Evolutionary conservation across 2,329 filamentous ascomycete species (phyloP).

Genomic region (Lithohypha guttulata): DNA sequence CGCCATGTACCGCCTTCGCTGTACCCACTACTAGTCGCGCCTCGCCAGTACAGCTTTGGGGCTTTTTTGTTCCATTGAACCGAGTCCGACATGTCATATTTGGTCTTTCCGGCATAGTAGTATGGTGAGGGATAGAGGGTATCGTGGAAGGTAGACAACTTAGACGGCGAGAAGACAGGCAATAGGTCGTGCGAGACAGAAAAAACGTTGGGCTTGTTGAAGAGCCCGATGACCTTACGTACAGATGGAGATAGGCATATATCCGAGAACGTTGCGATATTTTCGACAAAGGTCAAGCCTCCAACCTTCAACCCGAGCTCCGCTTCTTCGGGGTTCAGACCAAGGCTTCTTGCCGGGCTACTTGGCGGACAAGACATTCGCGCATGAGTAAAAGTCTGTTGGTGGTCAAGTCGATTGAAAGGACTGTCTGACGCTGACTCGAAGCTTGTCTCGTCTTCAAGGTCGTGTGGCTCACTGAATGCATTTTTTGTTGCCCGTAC

Average conservation of each 20-base stretch:
- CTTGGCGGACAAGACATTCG: slow-evolving; percentile 21
- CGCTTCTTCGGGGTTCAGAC: neutral
- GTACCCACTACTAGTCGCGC: slow-evolving; percentile 40
- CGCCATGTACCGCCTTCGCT: too few relatives aligned
- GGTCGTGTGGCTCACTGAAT: neutral
- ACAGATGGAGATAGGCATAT: slow-evolving; percentile 37
- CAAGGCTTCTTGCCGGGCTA: slow-evolving; percentile 26
- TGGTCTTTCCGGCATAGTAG: slow-evolving; percentile 37
- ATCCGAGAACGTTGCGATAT: slow-evolving; percentile 37
- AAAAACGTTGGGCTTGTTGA: slow-evolving; percentile 39
- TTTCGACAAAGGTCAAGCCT: slow-evolving; percentile 35
- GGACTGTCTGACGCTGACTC: neutral
- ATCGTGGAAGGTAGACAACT: slow-evolving; percentile 42
- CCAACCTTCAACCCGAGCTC: slow-evolving; percentile 22
- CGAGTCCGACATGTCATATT: slow-evolving; percentile 32
- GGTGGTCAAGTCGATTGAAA: neutral
- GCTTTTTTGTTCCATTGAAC: slow-evolving; percentile 33
- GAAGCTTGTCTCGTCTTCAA: neutral
- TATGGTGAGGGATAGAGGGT: slow-evolving; percentile 41
- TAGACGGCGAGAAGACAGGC: slow-evolving; percentile 41
- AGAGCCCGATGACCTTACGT: slow-evolving; percentile 37
- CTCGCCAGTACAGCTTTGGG: slow-evolving; percentile 36
- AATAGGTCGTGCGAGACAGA: slow-evolving; percentile 35
- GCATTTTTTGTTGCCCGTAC: neutral
- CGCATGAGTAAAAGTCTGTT: slow-evolving; percentile 2